phyloP scores from a whole-genome alignment of 2,329 filamentous ascomycete species.

The Malbranchea zuffiana region DNA sequence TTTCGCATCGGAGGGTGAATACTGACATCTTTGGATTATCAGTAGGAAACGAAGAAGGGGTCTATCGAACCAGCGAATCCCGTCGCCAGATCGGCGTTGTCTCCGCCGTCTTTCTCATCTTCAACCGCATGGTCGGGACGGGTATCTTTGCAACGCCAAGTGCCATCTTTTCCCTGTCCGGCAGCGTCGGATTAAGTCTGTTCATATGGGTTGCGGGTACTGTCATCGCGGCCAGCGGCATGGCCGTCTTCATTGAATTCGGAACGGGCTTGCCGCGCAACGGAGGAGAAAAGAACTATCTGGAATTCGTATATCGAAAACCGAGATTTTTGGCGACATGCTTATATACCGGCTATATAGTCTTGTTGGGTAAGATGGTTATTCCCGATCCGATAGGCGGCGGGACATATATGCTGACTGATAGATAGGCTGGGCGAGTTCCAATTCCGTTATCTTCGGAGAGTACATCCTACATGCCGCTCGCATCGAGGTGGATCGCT shows the following conservation, averaged over 20 bases:
- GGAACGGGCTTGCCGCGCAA: slow-evolving; percentile 57
- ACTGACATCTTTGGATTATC: too few relatives aligned
- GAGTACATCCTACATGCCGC: slow-evolving; percentile 60
- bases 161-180: slow-evolving; percentile 51
- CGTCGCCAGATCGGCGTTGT: slow-evolving; percentile 17
- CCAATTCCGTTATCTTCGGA: slow-evolving; percentile 59
- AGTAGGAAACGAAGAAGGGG: neutral
- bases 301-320: slow-evolving; percentile 54
- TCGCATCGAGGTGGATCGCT: slow-evolving; percentile 49
- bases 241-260: slow-evolving; percentile 53
- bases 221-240: slow-evolving; percentile 47
- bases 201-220: slow-evolving; percentile 53
- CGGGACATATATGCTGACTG: neutral
- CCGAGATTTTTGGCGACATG: slow-evolving; percentile 53
- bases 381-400: neutral
- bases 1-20: too few relatives aligned
- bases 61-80: slow-evolving; percentile 15
- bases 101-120: slow-evolving; percentile 26
- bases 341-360: slow-evolving; percentile 43
- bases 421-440: slow-evolving; percentile 44
- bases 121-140: slow-evolving; percentile 51
- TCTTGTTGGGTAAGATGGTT: slow-evolving; percentile 35
- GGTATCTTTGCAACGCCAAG: slow-evolving; percentile 61
- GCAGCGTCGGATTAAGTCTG: slow-evolving; percentile 53
- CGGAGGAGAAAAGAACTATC: slow-evolving; percentile 57